Evolutionary conservation across 2,329 filamentous ascomycete species (phyloP), one percentile per base, ranked within the genome.

Genomic region (Claviceps paspali): DNA sequence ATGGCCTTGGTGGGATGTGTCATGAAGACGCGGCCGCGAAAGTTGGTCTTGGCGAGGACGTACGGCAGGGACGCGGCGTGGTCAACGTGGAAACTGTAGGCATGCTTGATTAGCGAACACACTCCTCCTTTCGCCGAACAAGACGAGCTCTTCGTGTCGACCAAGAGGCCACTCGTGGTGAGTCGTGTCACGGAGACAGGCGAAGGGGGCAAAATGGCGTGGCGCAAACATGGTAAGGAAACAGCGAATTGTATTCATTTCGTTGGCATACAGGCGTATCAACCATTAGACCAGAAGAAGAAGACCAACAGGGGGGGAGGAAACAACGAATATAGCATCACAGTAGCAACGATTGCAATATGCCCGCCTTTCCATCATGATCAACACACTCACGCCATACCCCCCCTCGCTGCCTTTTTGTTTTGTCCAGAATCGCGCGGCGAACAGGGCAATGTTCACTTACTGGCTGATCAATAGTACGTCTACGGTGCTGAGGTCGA

Each of bases 381-480:
- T 21, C 14, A 11, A 28, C 5, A 21, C 17, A 12, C 17, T 30
- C 32, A n/a, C 22, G 24, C 33, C 33, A 21, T 29, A n/a, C 22
- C 11, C 24, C 15, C 26, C 32, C 18, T 11, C 24, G 24, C 19
- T 22, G 14, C 32, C 18, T 11, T 18, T 30, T 18, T 22, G 14
- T 28, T 15, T 33, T 29, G 19, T 33, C 29, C 27, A 23, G n/a
- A 12, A 22, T 24, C 15, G 10, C 17, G 14, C 17, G 26, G 17
- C 17, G 8, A n/a, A 19, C 6, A n/a, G 14, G 27, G 27, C 34
- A 33, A 26, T 14, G 4, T 32, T 14, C 43, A 56, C 87, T 82
- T 92, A 96, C 91, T 98, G 91, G 77, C 86, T 96, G 53, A 98
- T 94, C 47, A 98, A 70, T 38, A 98, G 81, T 50, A 98, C 82